Evolutionary conservation across 1,284 basidiomycete genomes (phyloP), one percentile per base, ranked within the genome.

Genomic region (Hemileia vastatrix): DNA sequence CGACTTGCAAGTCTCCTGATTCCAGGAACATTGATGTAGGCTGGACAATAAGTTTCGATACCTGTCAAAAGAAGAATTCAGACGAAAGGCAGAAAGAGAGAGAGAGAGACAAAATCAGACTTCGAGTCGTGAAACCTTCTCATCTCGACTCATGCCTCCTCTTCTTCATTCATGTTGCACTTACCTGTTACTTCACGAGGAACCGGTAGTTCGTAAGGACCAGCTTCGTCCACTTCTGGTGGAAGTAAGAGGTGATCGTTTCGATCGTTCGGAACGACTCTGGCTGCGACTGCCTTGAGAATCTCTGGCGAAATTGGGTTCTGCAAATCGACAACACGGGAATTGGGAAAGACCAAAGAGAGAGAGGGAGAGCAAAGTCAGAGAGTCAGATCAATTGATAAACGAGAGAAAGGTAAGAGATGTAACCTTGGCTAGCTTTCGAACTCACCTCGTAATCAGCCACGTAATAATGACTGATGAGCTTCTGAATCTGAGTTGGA

Each of bases 221-320:
- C 73, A 1, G 73, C 73, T 66, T 75, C 73, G 59, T 75, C 73
- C 36, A 75, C 73, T 63, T 75, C 73, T 21, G 73, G 73, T 24
- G 73, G 73, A 15, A 75, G 65, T 15, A 75, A 64, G 27, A 74
- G 64, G 62, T 75, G 73, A 63, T 75, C 73, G 64, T 75, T 75
- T 32, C 73, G 65, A 63, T 75, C 73, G 66, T 74, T 74, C 24
- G 73, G 73, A 23, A 74, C 72, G 47, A 75, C 73, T 23, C 73
- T 65, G 45, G 72, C 66, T 1, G 73, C 73, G 15, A 74, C 73
- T 21, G 73, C 73, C 68, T 75, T 75, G 65, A 75, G 69, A 44
- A 75, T 75, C 65, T 75, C 73, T 18, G 72, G 73, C 56, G 72
- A 73, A 66, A 75, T 75, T 32, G 73, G 73, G 60, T 75, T 74